Base-by-base conservation (phyloP, 805 yeast genomes). In the Myxozyma mucilagina region DNA sequence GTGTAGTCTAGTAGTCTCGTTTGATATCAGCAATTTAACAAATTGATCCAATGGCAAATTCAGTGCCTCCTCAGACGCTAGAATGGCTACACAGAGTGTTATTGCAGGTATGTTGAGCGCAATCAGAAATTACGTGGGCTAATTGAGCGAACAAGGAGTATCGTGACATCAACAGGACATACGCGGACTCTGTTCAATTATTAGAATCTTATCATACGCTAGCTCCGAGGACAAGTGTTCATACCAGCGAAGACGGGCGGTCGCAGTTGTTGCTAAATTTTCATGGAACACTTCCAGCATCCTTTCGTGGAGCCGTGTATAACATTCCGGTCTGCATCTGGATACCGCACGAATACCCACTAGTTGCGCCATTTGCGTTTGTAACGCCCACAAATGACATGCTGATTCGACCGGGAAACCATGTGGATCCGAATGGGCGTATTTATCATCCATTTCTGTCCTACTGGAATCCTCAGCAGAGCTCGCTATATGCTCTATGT, bases 311-410 rank as follows among this genome's bases (percentile, higher is more conserved):
- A 1, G 59, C 68, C 0, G 67, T 68, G 0, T 76, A 79, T 64
- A 73, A 75, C n/a, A 74, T 82, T 16, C 92, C 91, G 0, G 68
- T 90, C 11, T 84, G 84, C 56, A 72, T 91, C 4, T 90, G 96
- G 96, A 69, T 92, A 4, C 96, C 96, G 0, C 79, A 80, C 32
- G 76, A 78, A 29, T 91, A 88, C 66, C 97, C 97, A 0, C 67
- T 69, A n/a, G 77, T 75, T 2, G 79, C 86, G 0, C 97, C 97
- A 0, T 67, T 84, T n/a, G 80, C 84, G 0, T 87, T 78, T 69
- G 82, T 91, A 10, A 78, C 80, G 20, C 84, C 87, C 1, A 79
- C 84, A n/a, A 76, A 75, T 39, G 71, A 70, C 13, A 77, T 78
- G 74, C 71, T 78, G 39, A 71, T 87, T 16, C 77, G 77, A 44